Base-by-base conservation (phyloP, 176 grass and related monocot species). In the Elaeis guineensis region DNA sequence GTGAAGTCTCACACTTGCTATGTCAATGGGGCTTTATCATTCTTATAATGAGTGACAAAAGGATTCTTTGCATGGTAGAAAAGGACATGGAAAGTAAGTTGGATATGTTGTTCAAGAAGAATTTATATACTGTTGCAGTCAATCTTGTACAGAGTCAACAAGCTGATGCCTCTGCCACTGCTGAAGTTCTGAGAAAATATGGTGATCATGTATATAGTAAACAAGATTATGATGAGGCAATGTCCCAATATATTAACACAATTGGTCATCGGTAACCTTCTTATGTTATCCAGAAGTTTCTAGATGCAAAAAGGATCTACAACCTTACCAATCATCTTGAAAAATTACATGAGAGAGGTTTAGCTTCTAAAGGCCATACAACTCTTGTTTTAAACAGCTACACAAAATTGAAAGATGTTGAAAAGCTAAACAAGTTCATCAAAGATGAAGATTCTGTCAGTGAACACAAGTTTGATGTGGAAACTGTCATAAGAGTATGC, bases 61-160 rank as follows among this genome's bases (percentile, higher is more conserved):
- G 67, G 61, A 72, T 83, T 69, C 66, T 89, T 69, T 98, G 87
- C 79, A 85, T 98, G 54, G 84, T 87, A 74, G 93, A 98, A 64
- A 98, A 92, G 72, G 87, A 98, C 55, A 98, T 89, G 93, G 93
- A 92, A 79, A 98, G 88, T 82, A 98, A 98, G 69, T 80, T 98
- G 58, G 81, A 98, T 69, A 92, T 98, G 93, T 65, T 98, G 61
- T 98, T 98, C 54, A 92, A 92, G 81, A 98, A 89, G 70, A 98
- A 92, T 77, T 81, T 92, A 25, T 98, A 98, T 72, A 92, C 84
- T 54, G 79, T 89, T 55, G 93, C 93, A 35, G 92, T 98, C 44
- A 86, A 89, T 78, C 55, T 98, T 79, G 84, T 98, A 60, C 88
- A 89, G 79, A 89, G 82, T 75, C 87, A 98, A 26, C 88, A 98